These are phyloP conservation scores for Botrytis fragariae DNA, from an alignment of 2,329 filamentous ascomycete genomes.

Conservation along the genomic window DNA sequence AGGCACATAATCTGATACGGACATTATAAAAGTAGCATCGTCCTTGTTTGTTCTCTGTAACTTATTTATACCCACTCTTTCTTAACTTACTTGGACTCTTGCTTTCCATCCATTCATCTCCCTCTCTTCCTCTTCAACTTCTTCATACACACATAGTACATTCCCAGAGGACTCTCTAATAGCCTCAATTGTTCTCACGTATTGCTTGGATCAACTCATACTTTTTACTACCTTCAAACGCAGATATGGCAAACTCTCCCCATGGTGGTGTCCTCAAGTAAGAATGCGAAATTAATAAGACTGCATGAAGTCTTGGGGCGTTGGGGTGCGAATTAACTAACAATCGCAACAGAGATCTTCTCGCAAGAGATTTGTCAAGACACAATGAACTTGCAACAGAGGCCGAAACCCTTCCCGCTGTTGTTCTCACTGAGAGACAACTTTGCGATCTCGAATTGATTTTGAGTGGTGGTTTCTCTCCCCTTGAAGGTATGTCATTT, in stretches of 20 bases:
- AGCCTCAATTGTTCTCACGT: slow-evolving; percentile 9
- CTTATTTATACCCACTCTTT: slow-evolving; percentile 1
- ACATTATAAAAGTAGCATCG: not conserved
- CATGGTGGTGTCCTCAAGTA: slow-evolving; percentile 91
- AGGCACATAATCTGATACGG: not conserved
- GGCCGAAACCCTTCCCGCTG: slow-evolving; percentile 80
- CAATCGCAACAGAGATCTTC: slow-evolving; percentile 60
- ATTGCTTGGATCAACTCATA: not conserved
- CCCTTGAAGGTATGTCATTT: slow-evolving; percentile 74
- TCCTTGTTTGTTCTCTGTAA: not conserved
- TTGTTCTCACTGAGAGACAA: slow-evolving; percentile 87
- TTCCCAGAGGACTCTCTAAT: not conserved
- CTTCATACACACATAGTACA: not conserved
- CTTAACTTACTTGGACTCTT: not conserved
- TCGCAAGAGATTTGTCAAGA: slow-evolving; percentile 85
- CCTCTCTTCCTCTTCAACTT: slow-evolving; percentile 12
- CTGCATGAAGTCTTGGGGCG: not conserved
- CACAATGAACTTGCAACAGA: slow-evolving; percentile 77
- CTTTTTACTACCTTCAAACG: not conserved
- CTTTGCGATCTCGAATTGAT: slow-evolving; percentile 97
- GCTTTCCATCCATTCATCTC: not conserved
- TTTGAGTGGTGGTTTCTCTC: slow-evolving; percentile 96
- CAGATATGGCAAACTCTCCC: slow-evolving; percentile 65
- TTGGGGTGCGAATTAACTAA: not conserved
- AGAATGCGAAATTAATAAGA: slow-evolving; percentile 15